Evolutionary conservation across 495 filamentous ascomycete species (phyloP).

Genomic region (Opeltia flavorubescens): DNA sequence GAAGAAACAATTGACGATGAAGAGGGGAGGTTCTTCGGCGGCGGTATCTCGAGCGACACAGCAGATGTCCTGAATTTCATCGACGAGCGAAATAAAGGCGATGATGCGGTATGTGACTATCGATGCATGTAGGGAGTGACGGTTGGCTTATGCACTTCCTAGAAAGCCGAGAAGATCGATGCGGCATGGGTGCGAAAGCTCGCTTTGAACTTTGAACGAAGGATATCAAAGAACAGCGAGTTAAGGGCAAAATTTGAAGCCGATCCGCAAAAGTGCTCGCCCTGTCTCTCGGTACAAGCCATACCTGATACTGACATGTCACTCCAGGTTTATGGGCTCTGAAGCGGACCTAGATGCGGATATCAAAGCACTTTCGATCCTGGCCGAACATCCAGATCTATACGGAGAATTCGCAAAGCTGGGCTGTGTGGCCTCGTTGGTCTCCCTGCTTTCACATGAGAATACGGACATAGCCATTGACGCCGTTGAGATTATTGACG

Average conservation of each 20-base stretch:
- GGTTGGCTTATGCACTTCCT: neutral
- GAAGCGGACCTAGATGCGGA: slow-evolving; percentile 88
- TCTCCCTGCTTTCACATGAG: slow-evolving; percentile 77
- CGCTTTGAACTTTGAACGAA: slow-evolving; percentile 77
- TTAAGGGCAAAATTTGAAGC: slow-evolving; percentile 75
- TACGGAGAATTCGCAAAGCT: slow-evolving; percentile 72
- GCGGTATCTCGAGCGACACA: slow-evolving; percentile 69
- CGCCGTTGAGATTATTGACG: slow-evolving; percentile 76
- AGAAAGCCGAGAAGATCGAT: slow-evolving; percentile 65
- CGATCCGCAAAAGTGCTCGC: slow-evolving; percentile 67
- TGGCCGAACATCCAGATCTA: slow-evolving; percentile 74
- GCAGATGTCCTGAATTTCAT: slow-evolving; percentile 84
- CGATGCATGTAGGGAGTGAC: no score
- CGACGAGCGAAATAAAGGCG: slow-evolving; percentile 49
- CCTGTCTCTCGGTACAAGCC: slow-evolving; percentile 10
- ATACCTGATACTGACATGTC: slow-evolving; percentile 8
- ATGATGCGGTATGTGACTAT: slow-evolving; percentile 22
- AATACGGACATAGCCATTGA: slow-evolving; percentile 96
- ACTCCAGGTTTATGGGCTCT: slow-evolving; percentile 53
- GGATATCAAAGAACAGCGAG: slow-evolving; percentile 85
- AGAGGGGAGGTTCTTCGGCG: slow-evolving; percentile 89
- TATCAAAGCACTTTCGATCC: slow-evolving; percentile 76
- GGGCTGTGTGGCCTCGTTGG: slow-evolving; percentile 61
- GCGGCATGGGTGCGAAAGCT: slow-evolving; percentile 67
- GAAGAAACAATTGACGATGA: slow-evolving; percentile 49